These are phyloP conservation scores for Fusarium continuum DNA, from an alignment of 2,329 filamentous ascomycete genomes.

Conservation along the genomic window DNA sequence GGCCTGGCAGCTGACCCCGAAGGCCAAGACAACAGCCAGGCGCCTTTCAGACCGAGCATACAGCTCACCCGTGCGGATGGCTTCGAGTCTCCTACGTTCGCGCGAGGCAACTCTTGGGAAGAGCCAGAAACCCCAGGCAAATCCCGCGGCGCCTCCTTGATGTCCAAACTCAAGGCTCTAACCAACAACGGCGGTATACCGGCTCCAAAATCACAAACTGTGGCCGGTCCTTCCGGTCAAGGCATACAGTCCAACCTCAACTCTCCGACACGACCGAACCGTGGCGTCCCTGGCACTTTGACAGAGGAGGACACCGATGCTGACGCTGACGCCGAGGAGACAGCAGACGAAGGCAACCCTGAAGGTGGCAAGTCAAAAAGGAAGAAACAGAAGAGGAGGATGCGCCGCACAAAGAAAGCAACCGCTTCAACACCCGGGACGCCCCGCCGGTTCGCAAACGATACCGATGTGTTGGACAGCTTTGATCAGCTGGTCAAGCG, in stretches of 20 bases:
- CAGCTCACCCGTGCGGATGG: slow-evolving; percentile 73
- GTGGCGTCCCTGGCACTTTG: slow-evolving; percentile 63
- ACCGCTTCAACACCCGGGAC: slow-evolving; percentile 74
- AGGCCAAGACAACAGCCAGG: slow-evolving; percentile 24
- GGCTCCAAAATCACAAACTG: slow-evolving; percentile 53
- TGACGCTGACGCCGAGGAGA: slow-evolving; percentile 83
- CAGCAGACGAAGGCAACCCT: slow-evolving; percentile 74
- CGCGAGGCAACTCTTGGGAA: slow-evolving; percentile 72
- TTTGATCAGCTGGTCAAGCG: slow-evolving; percentile 65
- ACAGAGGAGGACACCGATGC: slow-evolving; percentile 59
- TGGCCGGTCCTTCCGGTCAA: slow-evolving; percentile 45
- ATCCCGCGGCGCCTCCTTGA: slow-evolving; percentile 71
- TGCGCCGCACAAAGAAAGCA: slow-evolving; percentile 63
- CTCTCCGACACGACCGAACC: slow-evolving; percentile 60
- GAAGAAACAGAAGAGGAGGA: slow-evolving; percentile 70
- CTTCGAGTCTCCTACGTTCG: slow-evolving; percentile 61
- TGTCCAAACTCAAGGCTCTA: slow-evolving; percentile 81
- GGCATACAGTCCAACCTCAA: slow-evolving; percentile 54
- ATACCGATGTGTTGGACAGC: slow-evolving; percentile 53
- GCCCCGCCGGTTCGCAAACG: slow-evolving; percentile 57
- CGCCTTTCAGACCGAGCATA: slow-evolving; percentile 66
- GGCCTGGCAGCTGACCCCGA: slow-evolving; percentile 17
- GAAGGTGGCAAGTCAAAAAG: slow-evolving; percentile 55
- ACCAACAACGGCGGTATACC: slow-evolving; percentile 63
- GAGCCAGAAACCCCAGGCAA: slow-evolving; percentile 69